phyloP scores from a whole-genome alignment of 371 early-diverging fungal species.

The Lichtheimia corymbifera region DNA sequence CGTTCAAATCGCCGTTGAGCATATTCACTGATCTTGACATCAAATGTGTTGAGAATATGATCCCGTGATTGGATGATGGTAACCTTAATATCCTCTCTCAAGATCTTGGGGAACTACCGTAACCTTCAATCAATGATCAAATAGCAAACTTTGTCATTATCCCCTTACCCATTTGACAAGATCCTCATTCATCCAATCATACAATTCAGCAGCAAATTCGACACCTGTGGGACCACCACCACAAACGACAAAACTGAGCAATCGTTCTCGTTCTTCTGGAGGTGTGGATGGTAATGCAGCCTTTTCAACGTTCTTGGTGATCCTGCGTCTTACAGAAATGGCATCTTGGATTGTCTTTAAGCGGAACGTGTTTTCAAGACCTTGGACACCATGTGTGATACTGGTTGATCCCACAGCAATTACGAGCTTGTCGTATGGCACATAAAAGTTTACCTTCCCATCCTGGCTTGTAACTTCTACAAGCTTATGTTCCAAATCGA shows the following conservation, averaged over 20 bases:
- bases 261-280: constrained; percentile 72
- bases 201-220: constrained; percentile 60
- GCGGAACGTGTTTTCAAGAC: constrained; percentile 70
- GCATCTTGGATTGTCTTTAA: constrained; percentile 79
- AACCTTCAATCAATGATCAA: neutral
- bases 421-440: constrained; percentile 79
- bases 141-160: neutral
- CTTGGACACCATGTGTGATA: constrained; percentile 80
- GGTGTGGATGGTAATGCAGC: constrained; percentile 77
- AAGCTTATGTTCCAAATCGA: constrained; percentile 68
- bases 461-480: constrained; percentile 41
- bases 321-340: constrained; percentile 62
- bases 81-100: constrained; percentile 68
- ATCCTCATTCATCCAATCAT: constrained; percentile 85
- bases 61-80: constrained; percentile 73
- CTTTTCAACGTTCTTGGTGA: constrained; percentile 81
- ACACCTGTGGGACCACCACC: constrained; percentile 23
- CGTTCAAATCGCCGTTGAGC: constrained; percentile 76
- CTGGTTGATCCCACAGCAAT: constrained; percentile 82
- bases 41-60: constrained; percentile 85
- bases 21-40: constrained; percentile 64
- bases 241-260: constrained; percentile 55
- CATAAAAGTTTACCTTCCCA: constrained; percentile 51
- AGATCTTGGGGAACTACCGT: constrained; percentile 58
- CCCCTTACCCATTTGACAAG: constrained; percentile 62